Evolutionary conservation across 2,329 filamentous ascomycete genomes (phyloP).

Genomic region (Dactylella cylindrospora): DNA sequence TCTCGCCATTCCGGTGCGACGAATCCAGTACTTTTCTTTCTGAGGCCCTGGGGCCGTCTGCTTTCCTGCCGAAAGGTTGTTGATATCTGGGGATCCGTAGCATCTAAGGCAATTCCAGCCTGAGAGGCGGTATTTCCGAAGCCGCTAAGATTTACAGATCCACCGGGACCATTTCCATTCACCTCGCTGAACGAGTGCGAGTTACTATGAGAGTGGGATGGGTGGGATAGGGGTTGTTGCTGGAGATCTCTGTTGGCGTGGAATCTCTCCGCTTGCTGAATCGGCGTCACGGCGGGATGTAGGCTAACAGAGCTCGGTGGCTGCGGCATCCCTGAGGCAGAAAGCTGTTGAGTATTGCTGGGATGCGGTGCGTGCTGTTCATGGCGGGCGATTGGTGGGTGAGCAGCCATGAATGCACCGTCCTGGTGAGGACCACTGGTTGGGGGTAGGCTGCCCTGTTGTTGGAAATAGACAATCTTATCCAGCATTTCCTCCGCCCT

Average conservation of each 20-base stretch:
- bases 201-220: constrained; percentile 4
- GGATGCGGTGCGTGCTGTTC: neutral
- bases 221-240: constrained; percentile 2
- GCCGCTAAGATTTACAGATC: constrained; percentile 20
- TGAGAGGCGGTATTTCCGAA: constrained; percentile 37
- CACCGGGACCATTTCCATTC: constrained; percentile 15
- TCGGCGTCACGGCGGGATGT: constrained; percentile 23
- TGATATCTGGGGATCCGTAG: constrained; percentile 40
- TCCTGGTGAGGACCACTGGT: neutral
- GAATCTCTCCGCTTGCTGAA: constrained; percentile 38
- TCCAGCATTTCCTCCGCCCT: constrained; percentile 6
- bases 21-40: constrained; percentile 55
- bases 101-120: constrained; percentile 27
- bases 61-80: constrained; percentile 35
- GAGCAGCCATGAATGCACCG: no score
- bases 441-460: constrained; percentile 2
- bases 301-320: neutral
- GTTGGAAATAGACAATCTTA: constrained; percentile 14
- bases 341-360: neutral
- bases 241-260: no score
- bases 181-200: constrained; percentile 19
- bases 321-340: constrained; percentile 1
- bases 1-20: constrained; percentile 65
- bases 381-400: constrained; percentile 7
- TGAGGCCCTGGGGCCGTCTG: constrained; percentile 29